Percentiles rank a stretch among this genome's conserved stretches.
Evolutionary conservation across 2,329 filamentous ascomycete genomes (phyloP).

Genomic region (Apiospora marii): DNA sequence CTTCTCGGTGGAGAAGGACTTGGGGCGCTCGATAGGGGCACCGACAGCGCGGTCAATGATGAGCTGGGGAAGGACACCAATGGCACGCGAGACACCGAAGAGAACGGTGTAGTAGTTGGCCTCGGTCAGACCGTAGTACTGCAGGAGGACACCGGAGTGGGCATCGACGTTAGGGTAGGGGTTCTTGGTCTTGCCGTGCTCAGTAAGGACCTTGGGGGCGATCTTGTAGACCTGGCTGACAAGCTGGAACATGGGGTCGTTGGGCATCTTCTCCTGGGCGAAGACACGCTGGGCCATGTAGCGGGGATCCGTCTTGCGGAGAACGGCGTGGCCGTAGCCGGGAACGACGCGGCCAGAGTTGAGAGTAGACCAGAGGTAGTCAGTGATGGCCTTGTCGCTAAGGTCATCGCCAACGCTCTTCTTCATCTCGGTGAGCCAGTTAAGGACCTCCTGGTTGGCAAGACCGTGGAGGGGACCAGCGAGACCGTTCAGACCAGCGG

Average conservation of each 20-base stretch:
- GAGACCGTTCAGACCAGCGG: slow-evolving; percentile 96
- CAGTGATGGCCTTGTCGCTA: slow-evolving; percentile 93
- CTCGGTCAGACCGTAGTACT: slow-evolving; percentile 99
- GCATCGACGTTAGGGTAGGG: slow-evolving; percentile 98
- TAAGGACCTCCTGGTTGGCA: slow-evolving; percentile 99
- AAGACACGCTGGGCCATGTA: slow-evolving; percentile 99
- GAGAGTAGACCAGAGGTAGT: slow-evolving; percentile 98
- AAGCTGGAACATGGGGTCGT: slow-evolving; percentile 99
- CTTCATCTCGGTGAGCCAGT: slow-evolving; percentile 99
- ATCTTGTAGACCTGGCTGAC: slow-evolving; percentile 99
- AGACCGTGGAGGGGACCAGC: slow-evolving; percentile 98
- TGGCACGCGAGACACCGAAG: slow-evolving; percentile 97
- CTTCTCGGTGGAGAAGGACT: slow-evolving; percentile 97
- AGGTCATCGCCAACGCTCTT: slow-evolving; percentile 90
- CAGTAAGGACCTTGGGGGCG: slow-evolving; percentile 93
- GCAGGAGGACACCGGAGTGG: slow-evolving; percentile 98
- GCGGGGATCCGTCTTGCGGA: slow-evolving; percentile 99
- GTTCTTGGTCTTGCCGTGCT: slow-evolving; percentile 99
- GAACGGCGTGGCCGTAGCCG: slow-evolving; percentile 97
- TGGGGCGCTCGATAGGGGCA: slow-evolving; percentile 96
- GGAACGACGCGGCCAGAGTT: slow-evolving; percentile 96
- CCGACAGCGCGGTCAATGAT: slow-evolving; percentile 99
- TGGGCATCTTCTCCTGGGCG: slow-evolving; percentile 87
- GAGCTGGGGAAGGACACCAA: slow-evolving; percentile 98
- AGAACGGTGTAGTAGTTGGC: slow-evolving; percentile 99